Evolutionary conservation across 805 yeast genomes (phyloP).

Genomic region (Wickerhamiella azymoides): DNA sequence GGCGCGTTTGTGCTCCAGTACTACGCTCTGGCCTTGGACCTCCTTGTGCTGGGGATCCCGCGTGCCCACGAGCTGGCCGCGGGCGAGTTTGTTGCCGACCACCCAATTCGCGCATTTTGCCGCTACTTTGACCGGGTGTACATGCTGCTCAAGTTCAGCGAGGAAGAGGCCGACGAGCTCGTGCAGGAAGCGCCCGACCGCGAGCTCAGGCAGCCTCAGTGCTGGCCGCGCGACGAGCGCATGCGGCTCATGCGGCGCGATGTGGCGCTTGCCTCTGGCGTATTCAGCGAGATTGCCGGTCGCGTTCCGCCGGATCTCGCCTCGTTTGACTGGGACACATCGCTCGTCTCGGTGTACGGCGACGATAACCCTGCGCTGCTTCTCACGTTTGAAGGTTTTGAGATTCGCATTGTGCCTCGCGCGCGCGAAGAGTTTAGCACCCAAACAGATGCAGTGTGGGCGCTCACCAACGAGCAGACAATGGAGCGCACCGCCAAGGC

Average conservation of each 20-base stretch:
- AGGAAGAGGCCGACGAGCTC: constrained; percentile 60
- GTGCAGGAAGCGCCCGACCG: constrained; percentile 61
- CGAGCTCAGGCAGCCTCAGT: constrained; percentile 69
- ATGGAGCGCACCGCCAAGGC: constrained; percentile 87
- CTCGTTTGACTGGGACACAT: constrained; percentile 60
- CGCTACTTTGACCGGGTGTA: constrained; percentile 76
- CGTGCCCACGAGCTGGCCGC: constrained; percentile 86
- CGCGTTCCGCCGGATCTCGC: constrained; percentile 69
- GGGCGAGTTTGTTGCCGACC: constrained; percentile 50
- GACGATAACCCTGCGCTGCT: constrained; percentile 78
- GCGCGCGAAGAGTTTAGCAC: constrained; percentile 41
- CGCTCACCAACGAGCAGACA: constrained; percentile 50
- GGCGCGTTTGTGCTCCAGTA: constrained; percentile 81
- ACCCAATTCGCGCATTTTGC: constrained; percentile 69
- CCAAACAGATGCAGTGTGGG: constrained; percentile 82
- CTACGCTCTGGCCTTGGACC: constrained; percentile 75
- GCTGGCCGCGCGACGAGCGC: constrained; percentile 90
- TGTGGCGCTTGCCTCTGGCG: constrained; percentile 84
- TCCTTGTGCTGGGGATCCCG: constrained; percentile 69
- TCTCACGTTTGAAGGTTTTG: constrained; percentile 91
- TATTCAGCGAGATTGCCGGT: constrained; percentile 75
- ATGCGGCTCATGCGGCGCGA: constrained; percentile 86
- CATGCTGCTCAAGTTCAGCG: constrained; percentile 60
- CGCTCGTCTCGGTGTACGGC: constrained; percentile 80
- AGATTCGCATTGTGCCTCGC: constrained; percentile 75